Base-by-base conservation (phyloP, 73 alveolate genomes). In the Paramecium primaurelia region DNA sequence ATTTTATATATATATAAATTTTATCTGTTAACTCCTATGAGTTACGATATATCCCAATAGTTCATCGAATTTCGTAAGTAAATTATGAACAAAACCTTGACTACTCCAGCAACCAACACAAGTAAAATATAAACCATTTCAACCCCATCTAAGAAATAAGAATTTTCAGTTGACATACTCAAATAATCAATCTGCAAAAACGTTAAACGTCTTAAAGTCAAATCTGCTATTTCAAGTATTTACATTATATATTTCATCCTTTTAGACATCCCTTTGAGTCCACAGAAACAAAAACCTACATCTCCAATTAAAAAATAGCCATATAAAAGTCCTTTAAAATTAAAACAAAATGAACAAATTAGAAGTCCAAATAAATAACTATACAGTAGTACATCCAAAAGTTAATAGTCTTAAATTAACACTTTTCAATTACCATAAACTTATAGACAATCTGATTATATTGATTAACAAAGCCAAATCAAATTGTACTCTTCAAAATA, bases 1-100 rank as follows among this genome's bases (percentile, higher is more conserved):
- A 32, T 64, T 59, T 28, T 16, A 64, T 64, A 64, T 64, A 64
- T 32, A 32, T 64, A 12, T 16, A 64, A 32, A 32, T 64, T 64
- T 64, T 64, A 64, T 64, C 84, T 64, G 84, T 64, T 64, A 64
- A 64, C 84, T 64, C 84, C 22, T 64, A 64, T 64, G 84, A 64
- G 84, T 64, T 64, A 64, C 47, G 84, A 64, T 64, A 32, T 64
- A 64, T 28, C 84, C 84, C 49, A 64, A 26, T 6, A 64, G 84
- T 64, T 64, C 84, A 64, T 64, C 47, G 84, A 64, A 64, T 64
- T 64, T 64, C 26, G 84, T 25, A 64, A 64, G 28, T 12, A 64
- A 34, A 64, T 64, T 64, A 64, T 34, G 42, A 64, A 64, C 47
- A 64, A 64, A 34, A 64, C 47, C 45, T 32, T 14, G 12, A 64